A percentile compares a stretch with the other conserved stretches of the same genome.
Evolutionary conservation across 164 flowering plant species (phyloP).

Genomic region (Cinnamomum chago): DNA sequence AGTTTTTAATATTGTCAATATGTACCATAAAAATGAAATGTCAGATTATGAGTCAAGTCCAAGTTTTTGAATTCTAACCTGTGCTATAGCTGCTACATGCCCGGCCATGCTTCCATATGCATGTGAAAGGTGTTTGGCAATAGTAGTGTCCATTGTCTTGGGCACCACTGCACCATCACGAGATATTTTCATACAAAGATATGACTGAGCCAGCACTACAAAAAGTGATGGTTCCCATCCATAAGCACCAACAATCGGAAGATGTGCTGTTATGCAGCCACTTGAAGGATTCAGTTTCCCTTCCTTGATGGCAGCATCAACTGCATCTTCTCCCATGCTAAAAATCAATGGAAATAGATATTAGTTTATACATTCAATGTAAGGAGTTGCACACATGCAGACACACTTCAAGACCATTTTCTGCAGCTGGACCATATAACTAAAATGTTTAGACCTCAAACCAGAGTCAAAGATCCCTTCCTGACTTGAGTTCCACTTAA

Average conservation of each 20-base stretch:
- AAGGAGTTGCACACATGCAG: no score
- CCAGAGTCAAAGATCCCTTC: background rate
- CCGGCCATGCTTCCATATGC: constrained; percentile 86
- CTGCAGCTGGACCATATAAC: no score
- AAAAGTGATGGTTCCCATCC: constrained; percentile 93
- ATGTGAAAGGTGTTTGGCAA: constrained; percentile 89
- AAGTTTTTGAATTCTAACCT: constrained; percentile 43
- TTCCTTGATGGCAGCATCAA: constrained; percentile 78
- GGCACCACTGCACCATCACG: constrained; percentile 80
- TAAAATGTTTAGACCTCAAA: background rate
- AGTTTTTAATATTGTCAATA: no score
- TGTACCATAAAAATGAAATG: no score
- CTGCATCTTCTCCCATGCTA: constrained; percentile 99
- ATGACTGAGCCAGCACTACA: constrained; percentile 85
- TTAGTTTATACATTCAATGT: no score
- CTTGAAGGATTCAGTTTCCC: constrained; percentile 70
- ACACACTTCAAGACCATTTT: no score
- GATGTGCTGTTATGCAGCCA: constrained; percentile 52
- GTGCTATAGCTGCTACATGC: constrained; percentile 83
- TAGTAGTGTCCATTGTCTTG: constrained; percentile 91
- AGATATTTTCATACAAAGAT: constrained; percentile 76
- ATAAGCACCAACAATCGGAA: constrained; percentile 70
- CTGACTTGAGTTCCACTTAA: background rate
- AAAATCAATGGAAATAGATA: constrained; percentile 12
- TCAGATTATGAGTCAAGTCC: no score